Evolutionary conservation across 2,329 filamentous ascomycete genomes (phyloP).

Genomic region (Xenoacremonium recifei): DNA sequence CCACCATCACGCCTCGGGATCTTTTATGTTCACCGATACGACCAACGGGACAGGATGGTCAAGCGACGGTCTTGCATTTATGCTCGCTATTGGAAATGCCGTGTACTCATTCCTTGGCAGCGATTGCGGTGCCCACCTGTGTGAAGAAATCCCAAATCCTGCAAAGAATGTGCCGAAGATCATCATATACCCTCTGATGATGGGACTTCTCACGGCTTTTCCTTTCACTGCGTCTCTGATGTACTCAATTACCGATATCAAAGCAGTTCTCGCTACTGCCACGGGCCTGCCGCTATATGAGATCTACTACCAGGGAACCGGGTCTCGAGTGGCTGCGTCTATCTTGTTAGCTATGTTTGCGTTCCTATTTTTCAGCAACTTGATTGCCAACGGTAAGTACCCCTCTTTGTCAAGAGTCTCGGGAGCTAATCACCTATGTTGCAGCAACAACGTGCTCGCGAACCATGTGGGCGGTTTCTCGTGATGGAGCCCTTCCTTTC

Average conservation of each 20-base stretch:
- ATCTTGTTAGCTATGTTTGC: constrained; percentile 18
- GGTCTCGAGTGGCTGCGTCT: constrained; percentile 10
- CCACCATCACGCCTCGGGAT: constrained; percentile 5
- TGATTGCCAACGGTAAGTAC: constrained; percentile 14
- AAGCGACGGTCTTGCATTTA: constrained; percentile 15
- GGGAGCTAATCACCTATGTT: not conserved
- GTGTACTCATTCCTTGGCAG: constrained; percentile 20
- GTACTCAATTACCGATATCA: constrained; percentile 14
- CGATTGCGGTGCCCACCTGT: constrained; percentile 21
- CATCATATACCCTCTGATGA: constrained; percentile 18
- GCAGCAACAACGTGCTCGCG: constrained; percentile 20
- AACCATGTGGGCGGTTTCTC: constrained; percentile 21
- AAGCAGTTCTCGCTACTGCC: constrained; percentile 10
- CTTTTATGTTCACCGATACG: constrained; percentile 14
- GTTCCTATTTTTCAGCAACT: constrained; percentile 20
- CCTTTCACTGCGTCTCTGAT: constrained; percentile 16
- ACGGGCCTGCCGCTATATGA: constrained; percentile 19
- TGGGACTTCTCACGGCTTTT: constrained; percentile 20
- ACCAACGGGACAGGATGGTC: constrained; percentile 13
- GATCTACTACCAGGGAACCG: constrained; percentile 20
- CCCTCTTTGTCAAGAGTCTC: no score
- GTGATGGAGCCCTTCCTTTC: constrained; percentile 24
- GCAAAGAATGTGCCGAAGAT: constrained; percentile 20
- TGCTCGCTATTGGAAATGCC: constrained; percentile 11
- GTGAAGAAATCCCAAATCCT: constrained; percentile 22